phyloP scores from a whole-genome alignment of 2,329 filamentous ascomycete species.

The Claviceps sorghi region DNA sequence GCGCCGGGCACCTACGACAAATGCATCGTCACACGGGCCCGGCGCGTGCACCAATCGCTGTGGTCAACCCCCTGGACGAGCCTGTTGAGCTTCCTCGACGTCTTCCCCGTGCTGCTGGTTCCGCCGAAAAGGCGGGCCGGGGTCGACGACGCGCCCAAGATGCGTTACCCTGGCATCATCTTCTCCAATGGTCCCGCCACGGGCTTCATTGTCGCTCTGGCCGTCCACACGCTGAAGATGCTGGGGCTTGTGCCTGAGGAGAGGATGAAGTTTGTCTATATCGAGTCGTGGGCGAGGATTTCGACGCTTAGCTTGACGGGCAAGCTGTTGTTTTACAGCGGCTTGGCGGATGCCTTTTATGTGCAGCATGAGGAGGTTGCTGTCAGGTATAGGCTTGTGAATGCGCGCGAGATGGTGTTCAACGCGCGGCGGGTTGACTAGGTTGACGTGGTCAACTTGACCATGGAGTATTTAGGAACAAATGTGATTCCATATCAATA shows the following conservation, averaged over 20 bases:
- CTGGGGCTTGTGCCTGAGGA: conserved; percentile 28
- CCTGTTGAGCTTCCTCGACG: conserved; percentile 48
- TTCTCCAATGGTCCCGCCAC: conserved; percentile 83
- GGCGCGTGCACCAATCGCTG: conserved; percentile 69
- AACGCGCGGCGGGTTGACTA: conserved; percentile 17
- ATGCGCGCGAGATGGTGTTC: conserved; percentile 26
- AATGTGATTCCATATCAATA: too few relatives aligned
- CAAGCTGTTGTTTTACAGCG: conserved; percentile 48
- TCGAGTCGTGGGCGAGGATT: conserved; percentile 87
- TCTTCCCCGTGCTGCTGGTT: conserved; percentile 39
- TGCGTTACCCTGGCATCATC: conserved; percentile 54
- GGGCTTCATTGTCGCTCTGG: conserved; percentile 56
- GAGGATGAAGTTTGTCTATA: conserved; percentile 62
- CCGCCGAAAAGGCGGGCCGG: conserved; percentile 12
- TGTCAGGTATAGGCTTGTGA: conserved; percentile 24
- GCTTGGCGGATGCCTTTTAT: conserved; percentile 61
- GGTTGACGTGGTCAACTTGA: not conserved
- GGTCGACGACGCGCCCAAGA: conserved; percentile 6
- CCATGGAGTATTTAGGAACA: too few relatives aligned
- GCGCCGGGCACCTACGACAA: conserved; percentile 43
- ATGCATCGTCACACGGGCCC: conserved; percentile 58
- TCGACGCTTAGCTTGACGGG: conserved; percentile 73
- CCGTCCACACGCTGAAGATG: conserved; percentile 34
- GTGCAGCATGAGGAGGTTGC: conserved; percentile 66
- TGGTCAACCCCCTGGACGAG: conserved; percentile 57